Evolutionary conservation across 495 filamentous ascomycete species (phyloP), one percentile per base, ranked within the genome.

Genomic region (Xylaria cubensis): DNA sequence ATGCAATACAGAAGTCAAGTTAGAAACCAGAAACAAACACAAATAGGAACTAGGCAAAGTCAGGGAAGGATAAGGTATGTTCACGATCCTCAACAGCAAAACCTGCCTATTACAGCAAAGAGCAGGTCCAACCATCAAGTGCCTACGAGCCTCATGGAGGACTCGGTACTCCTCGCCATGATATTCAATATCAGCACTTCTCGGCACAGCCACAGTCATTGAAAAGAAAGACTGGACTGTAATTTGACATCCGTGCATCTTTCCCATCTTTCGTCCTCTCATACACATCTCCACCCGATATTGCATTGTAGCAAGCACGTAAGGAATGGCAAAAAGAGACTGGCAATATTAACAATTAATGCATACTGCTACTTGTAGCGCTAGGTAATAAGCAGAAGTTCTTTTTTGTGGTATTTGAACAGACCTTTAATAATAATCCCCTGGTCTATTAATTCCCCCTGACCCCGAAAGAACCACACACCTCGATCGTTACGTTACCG

Each of bases 181-280:
- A 50, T 64, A 71, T 81, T 86, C 75, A 72, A 80, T 88, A 81
- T 88, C 83, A 90, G 86, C 87, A 89, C 87, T 88, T 88, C 85
- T 95, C 92, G 94, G 94, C 94, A 93, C 94, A 95, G 93, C 90
- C 85, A 83, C 89, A 94, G 92, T 88, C 92, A 97, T 92, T 81
- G 84, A 77, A 83, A 86, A 84, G n/a, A 65, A 76, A 86, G 86
- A 91, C 83, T 87, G 89, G 86, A 92, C 93, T 94, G 94, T 90
- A 97, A 97, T 97, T 97, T 97, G 94, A 97, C 94, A 97, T 97
- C 93, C 91, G 93, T 97, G 94, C 94, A 95, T 82, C 17, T 42
- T 42, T 32, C 50, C 42, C 19, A 9, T 17, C 17, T 48, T 19
- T 48, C 55, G 51, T 51, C 42, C 15, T 44, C 50, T 29, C 15